phyloP scores from a whole-genome alignment of 352 stramenopile genomes.

The Thalassiosira delicatula region DNA sequence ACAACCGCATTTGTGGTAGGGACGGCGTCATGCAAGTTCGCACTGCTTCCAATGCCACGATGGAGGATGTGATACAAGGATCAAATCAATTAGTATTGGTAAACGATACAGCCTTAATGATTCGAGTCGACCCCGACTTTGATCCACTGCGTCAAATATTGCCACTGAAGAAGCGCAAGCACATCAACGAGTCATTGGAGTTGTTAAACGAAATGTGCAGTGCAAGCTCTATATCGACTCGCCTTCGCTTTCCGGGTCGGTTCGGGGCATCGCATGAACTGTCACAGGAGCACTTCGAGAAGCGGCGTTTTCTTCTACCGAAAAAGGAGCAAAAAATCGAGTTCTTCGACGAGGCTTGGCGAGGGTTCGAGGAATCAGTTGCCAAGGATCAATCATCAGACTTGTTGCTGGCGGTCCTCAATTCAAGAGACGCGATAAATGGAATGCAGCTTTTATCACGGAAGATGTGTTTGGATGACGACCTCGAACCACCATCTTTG shows the following conservation, averaged over 20 bases:
- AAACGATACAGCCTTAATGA: neutral
- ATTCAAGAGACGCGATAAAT: conserved; percentile 8
- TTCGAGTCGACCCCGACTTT: conserved; percentile 51
- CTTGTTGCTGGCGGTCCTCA: conserved; percentile 9
- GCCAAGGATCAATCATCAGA: neutral
- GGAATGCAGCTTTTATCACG: conserved; percentile 6
- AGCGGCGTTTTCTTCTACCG: neutral
- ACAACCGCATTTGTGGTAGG: too few relatives aligned
- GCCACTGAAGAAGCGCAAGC: neutral
- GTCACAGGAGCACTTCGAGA: too few relatives aligned
- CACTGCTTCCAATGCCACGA: too few relatives aligned
- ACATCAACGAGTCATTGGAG: neutral
- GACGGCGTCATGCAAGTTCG: conserved; percentile 8
- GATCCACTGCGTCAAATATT: neutral
- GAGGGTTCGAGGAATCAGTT: conserved; percentile 19
- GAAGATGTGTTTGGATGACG: conserved; percentile 16
- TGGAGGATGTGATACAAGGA: neutral
- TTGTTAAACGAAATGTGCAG: conserved; percentile 27
- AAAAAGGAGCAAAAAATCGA: conserved; percentile 12
- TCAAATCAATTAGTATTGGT: neutral
- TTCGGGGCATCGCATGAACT: conserved; percentile 31
- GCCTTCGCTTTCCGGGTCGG: conserved; percentile 21
- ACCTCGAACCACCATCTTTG: conserved; percentile 4
- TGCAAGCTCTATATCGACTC: conserved; percentile 16
- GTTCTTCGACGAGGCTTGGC: conserved; percentile 30